Evolutionary conservation across 331 rosid species (phyloP), one percentile per base, ranked within the genome.

Genomic region (Cydonia oblonga): DNA sequence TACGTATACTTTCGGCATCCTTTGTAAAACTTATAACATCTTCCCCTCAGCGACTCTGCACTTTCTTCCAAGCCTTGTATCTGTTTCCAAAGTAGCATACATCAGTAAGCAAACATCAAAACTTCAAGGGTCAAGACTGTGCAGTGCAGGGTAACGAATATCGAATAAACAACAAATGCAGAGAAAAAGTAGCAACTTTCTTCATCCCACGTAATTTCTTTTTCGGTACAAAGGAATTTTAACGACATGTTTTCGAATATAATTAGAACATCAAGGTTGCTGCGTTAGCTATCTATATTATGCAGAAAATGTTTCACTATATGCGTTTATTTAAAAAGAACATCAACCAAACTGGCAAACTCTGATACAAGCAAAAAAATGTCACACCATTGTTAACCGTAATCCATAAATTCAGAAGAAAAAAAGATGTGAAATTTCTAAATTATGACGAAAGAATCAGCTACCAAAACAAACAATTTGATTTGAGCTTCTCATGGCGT

Each of bases 1-100:
- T 76, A 87, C 96, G 82, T 78, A 28, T 89, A 81, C 72, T 87
- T 89, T 74, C 90, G 82, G 72, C 85, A 85, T 81, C 84, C 96
- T 76, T 89, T 89, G 80, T 78, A 83, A 74, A 87, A 80, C 76
- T 89, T 87, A 54, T 52, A 57, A 81, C 92, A 83, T 80, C 87
- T 87, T 32, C 71, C 46, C 67, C 88, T 87, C 49, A 89, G 82
- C 4, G 83, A 78, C 57, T 89, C 96, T 8, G 86, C 79, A 74
- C 72, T 68, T 72, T 89, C 96, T 80, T 89, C 96, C 90, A 85
- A 66, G 79, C 82, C 81, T 53, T 83, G 96, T 7, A 85, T 61
- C 96, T 89, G 88, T 80, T 87, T 70, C 46, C 68, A 19, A 13
- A 2, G 32, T 79, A 25, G 14, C 69, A 70, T 12, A 25, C 44